phyloP scores from a whole-genome alignment of 257 asterid species.

The Galeopsis tetrahit region DNA sequence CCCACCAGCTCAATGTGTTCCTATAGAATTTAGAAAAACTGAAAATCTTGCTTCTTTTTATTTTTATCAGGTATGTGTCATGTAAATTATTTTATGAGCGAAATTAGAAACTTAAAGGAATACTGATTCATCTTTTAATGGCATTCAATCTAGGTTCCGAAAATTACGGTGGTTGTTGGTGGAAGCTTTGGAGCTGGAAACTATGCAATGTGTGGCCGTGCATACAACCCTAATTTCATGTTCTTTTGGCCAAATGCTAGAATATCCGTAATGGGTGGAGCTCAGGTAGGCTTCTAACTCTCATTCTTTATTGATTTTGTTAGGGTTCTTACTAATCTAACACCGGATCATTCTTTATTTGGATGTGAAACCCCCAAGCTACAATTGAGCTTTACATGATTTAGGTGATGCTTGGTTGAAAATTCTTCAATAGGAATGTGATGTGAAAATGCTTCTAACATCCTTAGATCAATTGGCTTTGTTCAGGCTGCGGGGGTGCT shows the following conservation, averaged over 20 bases:
- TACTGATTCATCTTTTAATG: slow-evolving; percentile 16
- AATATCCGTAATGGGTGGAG: slow-evolving; percentile 98
- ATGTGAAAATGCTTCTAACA: not conserved
- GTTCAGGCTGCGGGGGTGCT: slow-evolving; percentile 97
- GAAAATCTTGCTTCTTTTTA: not conserved
- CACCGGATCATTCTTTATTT: not conserved
- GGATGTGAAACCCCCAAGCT: not conserved
- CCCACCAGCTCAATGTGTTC: slow-evolving; percentile 5
- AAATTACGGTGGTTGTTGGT: slow-evolving; percentile 81
- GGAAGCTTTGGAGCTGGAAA: slow-evolving; percentile 99
- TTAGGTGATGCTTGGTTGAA: no score
- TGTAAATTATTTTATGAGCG: slow-evolving; percentile 9
- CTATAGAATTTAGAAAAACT: slow-evolving; percentile 14
- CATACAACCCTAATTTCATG: slow-evolving; percentile 90
- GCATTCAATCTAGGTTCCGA: slow-evolving; percentile 70
- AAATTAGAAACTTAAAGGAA: not conserved
- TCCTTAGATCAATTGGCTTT: slow-evolving; percentile 9
- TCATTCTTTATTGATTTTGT: not conserved
- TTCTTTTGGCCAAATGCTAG: slow-evolving; percentile 98
- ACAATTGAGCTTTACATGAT: not conserved
- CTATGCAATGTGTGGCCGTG: slow-evolving; percentile 99
- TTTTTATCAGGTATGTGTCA: slow-evolving; percentile 8
- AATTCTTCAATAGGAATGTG: no score
- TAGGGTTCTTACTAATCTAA: not conserved
- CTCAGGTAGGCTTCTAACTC: slow-evolving; percentile 66